A percentile compares a stretch with the other conserved stretches of the same genome.
Conservation (phyloP, 176 grass and related monocot genomes). For the Carex parvula region DNA sequence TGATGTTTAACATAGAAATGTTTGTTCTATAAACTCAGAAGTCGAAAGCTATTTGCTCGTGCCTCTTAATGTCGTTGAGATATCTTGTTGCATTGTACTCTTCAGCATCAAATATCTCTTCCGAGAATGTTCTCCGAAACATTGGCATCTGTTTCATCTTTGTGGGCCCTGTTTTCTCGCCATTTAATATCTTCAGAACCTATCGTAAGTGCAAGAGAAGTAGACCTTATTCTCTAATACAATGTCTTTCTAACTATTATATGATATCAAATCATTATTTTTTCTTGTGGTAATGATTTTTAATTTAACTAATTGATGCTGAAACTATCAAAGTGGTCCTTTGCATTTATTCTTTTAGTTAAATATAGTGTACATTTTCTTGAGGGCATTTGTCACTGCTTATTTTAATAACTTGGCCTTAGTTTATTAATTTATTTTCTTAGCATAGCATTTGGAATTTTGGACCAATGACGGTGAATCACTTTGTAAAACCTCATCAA, state of each 20-base stretch:
- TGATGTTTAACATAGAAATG: slow-evolving; percentile 6
- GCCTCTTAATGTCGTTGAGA: slow-evolving; percentile 41
- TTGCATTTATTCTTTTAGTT: background rate
- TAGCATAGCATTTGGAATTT: background rate
- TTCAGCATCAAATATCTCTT: slow-evolving; percentile 24
- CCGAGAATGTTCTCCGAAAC: background rate
- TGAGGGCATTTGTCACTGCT: background rate
- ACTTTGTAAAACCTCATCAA: background rate
- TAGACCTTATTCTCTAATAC: background rate
- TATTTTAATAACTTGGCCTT: background rate
- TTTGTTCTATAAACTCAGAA: slow-evolving; percentile 22
- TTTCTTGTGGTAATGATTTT: background rate
- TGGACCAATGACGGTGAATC: background rate
- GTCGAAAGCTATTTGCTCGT: slow-evolving; percentile 49
- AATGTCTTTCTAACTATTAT: background rate
- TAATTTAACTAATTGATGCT: background rate
- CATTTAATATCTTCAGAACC: slow-evolving; percentile 35
- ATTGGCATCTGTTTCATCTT: background rate
- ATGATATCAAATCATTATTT: background rate
- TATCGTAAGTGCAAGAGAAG: slow-evolving; percentile 14
- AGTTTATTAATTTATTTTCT: background rate
- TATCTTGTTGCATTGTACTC: slow-evolving; percentile 30
- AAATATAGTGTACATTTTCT: background rate
- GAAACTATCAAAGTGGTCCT: background rate
- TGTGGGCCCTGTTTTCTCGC: background rate